Evolutionary conservation across 805 yeast species (phyloP).

Genomic region (Barnettozyma populi): DNA sequence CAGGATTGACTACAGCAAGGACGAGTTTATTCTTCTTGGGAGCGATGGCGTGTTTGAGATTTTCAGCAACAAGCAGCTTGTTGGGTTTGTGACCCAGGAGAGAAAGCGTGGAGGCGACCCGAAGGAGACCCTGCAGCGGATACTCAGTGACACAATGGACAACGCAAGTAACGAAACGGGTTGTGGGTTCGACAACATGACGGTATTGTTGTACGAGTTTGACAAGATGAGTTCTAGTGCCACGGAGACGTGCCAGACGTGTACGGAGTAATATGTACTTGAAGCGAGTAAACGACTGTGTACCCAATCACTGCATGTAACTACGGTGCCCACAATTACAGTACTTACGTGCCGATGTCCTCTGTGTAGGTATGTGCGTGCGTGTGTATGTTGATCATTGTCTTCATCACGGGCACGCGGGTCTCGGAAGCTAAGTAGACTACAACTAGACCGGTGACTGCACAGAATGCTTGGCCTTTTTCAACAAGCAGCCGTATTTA

Average conservation of each 20-base stretch:
- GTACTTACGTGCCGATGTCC: too few species aligned
- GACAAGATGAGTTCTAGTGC: not conserved
- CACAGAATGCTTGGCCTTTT: not conserved
- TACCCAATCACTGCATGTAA: too few species aligned
- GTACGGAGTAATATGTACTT: not conserved
- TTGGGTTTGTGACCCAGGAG: constrained; percentile 50
- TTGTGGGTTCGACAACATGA: constrained; percentile 80
- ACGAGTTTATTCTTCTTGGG: constrained; percentile 68
- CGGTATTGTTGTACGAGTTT: constrained; percentile 3
- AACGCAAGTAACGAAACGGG: constrained; percentile 73
- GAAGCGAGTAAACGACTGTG: too few species aligned
- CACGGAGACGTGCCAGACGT: not conserved
- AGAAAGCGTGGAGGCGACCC: constrained; percentile 52
- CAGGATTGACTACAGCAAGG: constrained; percentile 33
- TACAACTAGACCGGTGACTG: too few species aligned
- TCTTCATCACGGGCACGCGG: not conserved
- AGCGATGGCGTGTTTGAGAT: constrained; percentile 87
- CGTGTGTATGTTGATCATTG: too few species aligned
- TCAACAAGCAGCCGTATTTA: not conserved
- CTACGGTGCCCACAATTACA: too few species aligned
- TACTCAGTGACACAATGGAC: constrained; percentile 56
- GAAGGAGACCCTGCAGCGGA: constrained; percentile 51
- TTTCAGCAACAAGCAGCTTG: constrained; percentile 50
- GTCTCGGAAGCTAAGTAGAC: not conserved
- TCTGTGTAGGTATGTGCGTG: too few species aligned